Evolutionary conservation across 2,329 filamentous ascomycete species (phyloP).

Genomic region (Orbilia brochopaga): DNA sequence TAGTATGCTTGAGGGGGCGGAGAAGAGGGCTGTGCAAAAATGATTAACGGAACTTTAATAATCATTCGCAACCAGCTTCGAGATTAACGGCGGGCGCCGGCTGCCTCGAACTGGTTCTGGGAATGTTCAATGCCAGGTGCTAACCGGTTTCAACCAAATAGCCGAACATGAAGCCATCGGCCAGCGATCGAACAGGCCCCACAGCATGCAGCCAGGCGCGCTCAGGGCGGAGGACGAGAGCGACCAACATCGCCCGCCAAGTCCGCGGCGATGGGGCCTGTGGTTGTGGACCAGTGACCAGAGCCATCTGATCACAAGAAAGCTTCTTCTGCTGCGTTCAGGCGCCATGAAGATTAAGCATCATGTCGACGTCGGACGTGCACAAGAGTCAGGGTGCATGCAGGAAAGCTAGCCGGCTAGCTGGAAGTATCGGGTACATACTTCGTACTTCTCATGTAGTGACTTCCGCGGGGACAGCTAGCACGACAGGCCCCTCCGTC

Average conservation of each 20-base stretch:
- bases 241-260: conserved; percentile 14
- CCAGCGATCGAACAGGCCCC: conserved; percentile 7
- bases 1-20: conserved; percentile 25
- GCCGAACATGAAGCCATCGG: conserved; percentile 30
- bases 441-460: background rate
- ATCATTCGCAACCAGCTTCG: conserved; percentile 7
- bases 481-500: too few relatives aligned
- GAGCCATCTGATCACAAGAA: conserved; percentile 33
- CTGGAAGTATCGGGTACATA: background rate
- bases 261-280: conserved; percentile 5
- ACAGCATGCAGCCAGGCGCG: conserved; percentile 8
- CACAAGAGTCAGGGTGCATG: conserved; percentile 1
- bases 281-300: conserved; percentile 24
- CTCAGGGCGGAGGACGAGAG: background rate
- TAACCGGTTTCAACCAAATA: conserved; percentile 51
- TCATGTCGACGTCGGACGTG: conserved; percentile 10
- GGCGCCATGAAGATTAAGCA: conserved; percentile 15
- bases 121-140: conserved; percentile 30
- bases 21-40: conserved; percentile 49
- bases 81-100: conserved; percentile 20
- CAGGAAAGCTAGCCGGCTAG: background rate
- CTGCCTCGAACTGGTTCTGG: conserved; percentile 22
- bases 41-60: conserved; percentile 34
- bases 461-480: too few relatives aligned
- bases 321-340: conserved; percentile 5